Base-by-base conservation (phyloP, 1,284 basidiomycete species). In the Naganishia sp. region DNA sequence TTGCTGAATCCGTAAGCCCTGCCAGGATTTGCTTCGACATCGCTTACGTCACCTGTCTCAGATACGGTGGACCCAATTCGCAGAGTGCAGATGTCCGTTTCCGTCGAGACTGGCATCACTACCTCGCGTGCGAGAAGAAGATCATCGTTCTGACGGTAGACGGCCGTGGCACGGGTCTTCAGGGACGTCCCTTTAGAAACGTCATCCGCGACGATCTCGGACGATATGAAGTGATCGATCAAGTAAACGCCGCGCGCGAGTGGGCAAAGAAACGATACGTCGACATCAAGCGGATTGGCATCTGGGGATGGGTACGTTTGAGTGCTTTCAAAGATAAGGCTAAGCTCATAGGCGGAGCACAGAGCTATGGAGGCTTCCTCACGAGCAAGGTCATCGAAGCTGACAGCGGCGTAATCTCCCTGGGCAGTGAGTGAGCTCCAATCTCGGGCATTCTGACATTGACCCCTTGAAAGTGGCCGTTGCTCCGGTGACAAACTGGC, bases 311-410 rank as follows among this genome's bases (percentile, higher is more conserved):
- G 92, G 90, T 92, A 70, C 75, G 88, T 81, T 25, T 13, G 55
- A 10, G 63, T 28, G 51, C 39, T 51, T 53, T 7, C 21, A n/a
- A 32, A 21, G 35, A 21, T 31, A 51, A 6, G 23, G 65, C 65
- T 71, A 2, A 18, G 45, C 17, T 46, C 3, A n/a, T 25, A 25
- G 21, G 47, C 21, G 51, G 70, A 63, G 17, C 2, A 49, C 31
- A 92, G 92, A 92, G 90, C 15, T 95, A 94, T 73, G 94, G 94
- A 13, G 94, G 94, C 0, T 97, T 92, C 79, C 90, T 95, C 88
- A 88, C 88, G 58, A 86, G 88, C 67, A 96, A 96, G 78, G 86
- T 94, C 5, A 84, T 90, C n/a, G 94, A 97, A 80, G 88, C 88
- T 5, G 82, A 89, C 75, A 88, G 87, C 15, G 90, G 89, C 10